These are phyloP conservation scores for Globisporangium spinosum DNA, from an alignment of 352 stramenopile species.

Conservation along the genomic window DNA sequence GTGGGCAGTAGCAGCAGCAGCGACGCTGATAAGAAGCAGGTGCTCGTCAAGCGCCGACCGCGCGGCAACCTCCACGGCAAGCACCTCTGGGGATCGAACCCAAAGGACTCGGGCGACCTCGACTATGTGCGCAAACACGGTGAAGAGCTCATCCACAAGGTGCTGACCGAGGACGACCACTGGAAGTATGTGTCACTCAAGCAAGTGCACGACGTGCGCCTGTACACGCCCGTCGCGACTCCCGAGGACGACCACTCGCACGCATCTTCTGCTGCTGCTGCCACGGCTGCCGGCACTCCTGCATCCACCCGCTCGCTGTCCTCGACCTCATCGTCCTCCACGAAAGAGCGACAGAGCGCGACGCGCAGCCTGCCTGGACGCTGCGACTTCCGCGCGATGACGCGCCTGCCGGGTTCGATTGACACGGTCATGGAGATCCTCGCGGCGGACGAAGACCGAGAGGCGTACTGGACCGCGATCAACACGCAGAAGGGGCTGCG, in stretches of 20 bases:
- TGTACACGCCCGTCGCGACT: constrained; percentile 49
- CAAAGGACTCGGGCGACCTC: constrained; percentile 34
- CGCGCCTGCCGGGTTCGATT: constrained; percentile 50
- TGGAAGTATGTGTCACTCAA: constrained; percentile 48
- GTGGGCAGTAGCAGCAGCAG: background rate
- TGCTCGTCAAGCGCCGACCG: constrained; percentile 13
- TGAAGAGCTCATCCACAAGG: constrained; percentile 36
- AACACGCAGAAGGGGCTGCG: constrained; percentile 64
- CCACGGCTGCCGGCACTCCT: constrained; percentile 9
- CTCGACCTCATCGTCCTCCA: constrained; percentile 20
- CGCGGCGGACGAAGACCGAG: constrained; percentile 48
- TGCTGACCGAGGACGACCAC: constrained; percentile 47
- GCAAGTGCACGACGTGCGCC: constrained; percentile 58
- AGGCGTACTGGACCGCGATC: constrained; percentile 69
- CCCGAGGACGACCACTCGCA: constrained; percentile 15
- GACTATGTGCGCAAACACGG: constrained; percentile 58
- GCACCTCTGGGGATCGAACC: constrained; percentile 40
- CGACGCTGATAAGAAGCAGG: constrained; percentile 7
- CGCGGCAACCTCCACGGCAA: constrained; percentile 31
- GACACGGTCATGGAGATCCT: constrained; percentile 58
- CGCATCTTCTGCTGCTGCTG: background rate
- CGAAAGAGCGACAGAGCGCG: constrained; percentile 14
- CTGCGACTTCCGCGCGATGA: constrained; percentile 68
- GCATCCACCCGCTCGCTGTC: constrained; percentile 28
- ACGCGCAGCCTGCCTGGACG: constrained; percentile 24